Percentiles rank a stretch among this genome's conserved stretches.
These are phyloP conservation scores for Adenanthera pavonina DNA, from an alignment of 306 rosid genomes.

Conservation along the genomic window DNA sequence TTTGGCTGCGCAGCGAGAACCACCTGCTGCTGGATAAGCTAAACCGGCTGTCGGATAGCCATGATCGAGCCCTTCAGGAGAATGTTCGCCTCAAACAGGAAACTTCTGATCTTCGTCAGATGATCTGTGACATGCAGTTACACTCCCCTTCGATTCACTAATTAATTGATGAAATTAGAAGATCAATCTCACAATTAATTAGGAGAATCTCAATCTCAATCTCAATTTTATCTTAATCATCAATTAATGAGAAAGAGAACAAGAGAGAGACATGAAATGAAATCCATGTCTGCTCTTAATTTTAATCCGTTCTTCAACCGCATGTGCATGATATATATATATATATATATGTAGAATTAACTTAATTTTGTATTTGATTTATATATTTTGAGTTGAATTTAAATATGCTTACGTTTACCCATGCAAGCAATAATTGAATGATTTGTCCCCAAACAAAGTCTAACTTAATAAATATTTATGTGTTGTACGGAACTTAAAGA, in stretches of 20 bases:
- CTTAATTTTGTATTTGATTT: background rate
- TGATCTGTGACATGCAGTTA: conserved; percentile 68
- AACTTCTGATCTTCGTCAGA: conserved; percentile 73
- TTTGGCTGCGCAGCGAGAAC: conserved; percentile 89
- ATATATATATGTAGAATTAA: too few relatives aligned
- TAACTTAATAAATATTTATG: background rate
- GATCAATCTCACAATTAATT: too few relatives aligned
- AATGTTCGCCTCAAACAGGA: conserved; percentile 79
- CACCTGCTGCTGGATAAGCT: conserved; percentile 73
- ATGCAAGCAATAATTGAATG: background rate
- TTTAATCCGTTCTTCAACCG: too few relatives aligned
- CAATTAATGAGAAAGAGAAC: too few relatives aligned
- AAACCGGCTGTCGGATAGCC: conserved; percentile 69
- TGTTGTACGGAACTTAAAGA: too few relatives aligned
- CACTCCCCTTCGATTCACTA: conserved; percentile 45
- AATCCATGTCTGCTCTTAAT: too few relatives aligned
- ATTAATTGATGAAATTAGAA: too few relatives aligned
- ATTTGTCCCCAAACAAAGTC: background rate
- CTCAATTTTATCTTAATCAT: too few relatives aligned
- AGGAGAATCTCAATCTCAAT: too few relatives aligned
- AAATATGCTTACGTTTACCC: background rate
- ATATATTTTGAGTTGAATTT: background rate
- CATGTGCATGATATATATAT: too few relatives aligned
- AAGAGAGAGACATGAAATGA: too few relatives aligned
- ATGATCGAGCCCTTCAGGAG: conserved; percentile 66